phyloP scores from a whole-genome alignment of 768 basidiomycete genomes.

The Serendipita sp. region DNA sequence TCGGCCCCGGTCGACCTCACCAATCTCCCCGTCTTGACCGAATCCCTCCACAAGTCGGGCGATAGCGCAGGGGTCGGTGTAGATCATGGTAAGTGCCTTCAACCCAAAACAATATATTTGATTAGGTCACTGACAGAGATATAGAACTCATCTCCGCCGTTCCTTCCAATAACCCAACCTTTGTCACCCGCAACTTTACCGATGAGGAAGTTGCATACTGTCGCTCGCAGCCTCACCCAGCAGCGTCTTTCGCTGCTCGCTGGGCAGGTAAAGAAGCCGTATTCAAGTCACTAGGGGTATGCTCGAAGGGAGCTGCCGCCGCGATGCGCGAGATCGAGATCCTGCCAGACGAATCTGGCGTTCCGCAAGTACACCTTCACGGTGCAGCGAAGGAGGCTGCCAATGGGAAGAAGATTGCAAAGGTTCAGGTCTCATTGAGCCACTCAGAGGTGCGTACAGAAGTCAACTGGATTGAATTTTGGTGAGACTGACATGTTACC shows the following conservation, averaged over 20 bases:
- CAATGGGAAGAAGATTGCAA: conserved; percentile 50
- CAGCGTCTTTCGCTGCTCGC: conserved; percentile 86
- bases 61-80: conserved; percentile 68
- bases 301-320: conserved; percentile 83
- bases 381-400: conserved; percentile 70
- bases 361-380: conserved; percentile 58
- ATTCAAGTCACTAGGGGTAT: conserved; percentile 87
- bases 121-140: conserved; percentile 4
- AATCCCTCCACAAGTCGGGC: conserved; percentile 31
- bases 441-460: conserved; percentile 68
- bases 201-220: conserved; percentile 79
- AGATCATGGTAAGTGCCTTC: conserved; percentile 53
- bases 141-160: conserved; percentile 84
- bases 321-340: conserved; percentile 98
- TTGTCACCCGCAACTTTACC: conserved; percentile 87
- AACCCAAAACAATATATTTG: not conserved
- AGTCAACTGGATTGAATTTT: not conserved
- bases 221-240: conserved; percentile 63
- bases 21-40: conserved; percentile 52
- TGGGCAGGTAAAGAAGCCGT: conserved; percentile 97
- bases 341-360: conserved; percentile 61
- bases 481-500: conserved; percentile 13
- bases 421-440: conserved; percentile 70
- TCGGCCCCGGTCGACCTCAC: conserved; percentile 37
- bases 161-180: conserved; percentile 75